Evolutionary conservation across 139 green algal genomes (phyloP).

Genomic region (Pseudopediastrum boryanum): DNA sequence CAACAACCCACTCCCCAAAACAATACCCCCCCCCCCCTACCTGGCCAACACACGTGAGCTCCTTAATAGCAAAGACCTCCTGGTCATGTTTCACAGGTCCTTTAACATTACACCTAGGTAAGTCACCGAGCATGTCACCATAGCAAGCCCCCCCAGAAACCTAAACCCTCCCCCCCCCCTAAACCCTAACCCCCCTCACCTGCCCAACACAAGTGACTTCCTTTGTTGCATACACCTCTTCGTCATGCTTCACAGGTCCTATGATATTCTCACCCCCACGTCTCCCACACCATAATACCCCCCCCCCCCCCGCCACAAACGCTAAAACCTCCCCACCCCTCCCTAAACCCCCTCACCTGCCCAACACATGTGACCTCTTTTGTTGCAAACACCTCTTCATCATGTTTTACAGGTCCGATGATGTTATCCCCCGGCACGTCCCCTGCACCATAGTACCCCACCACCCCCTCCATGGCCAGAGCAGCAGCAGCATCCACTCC

Average conservation of each 20-base stretch:
- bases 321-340: neutral
- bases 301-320: no score
- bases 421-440: slow-evolving; percentile 87
- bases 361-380: slow-evolving; percentile 87
- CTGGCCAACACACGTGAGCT: slow-evolving; percentile 89
- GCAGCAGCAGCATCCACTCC: slow-evolving; percentile 77
- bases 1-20: slow-evolving; percentile 82
- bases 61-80: slow-evolving; percentile 87
- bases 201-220: slow-evolving; percentile 89
- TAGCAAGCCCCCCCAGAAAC: no score
- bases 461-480: slow-evolving; percentile 54
- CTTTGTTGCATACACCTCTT: slow-evolving; percentile 91
- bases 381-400: slow-evolving; percentile 93
- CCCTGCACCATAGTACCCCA: slow-evolving; percentile 72
- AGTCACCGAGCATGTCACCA: no score
- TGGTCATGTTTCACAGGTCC: slow-evolving; percentile 89
- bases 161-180: no score
- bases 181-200: no score
- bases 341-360: slow-evolving; percentile 55
- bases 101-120: slow-evolving; percentile 89
- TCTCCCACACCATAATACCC: slow-evolving; percentile 78
- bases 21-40: slow-evolving; percentile 38
- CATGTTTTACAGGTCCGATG: slow-evolving; percentile 83
- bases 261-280: slow-evolving; percentile 87
- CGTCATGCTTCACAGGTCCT: slow-evolving; percentile 84